These are phyloP conservation scores for Aspergillus felis DNA, from an alignment of 2,329 filamentous ascomycete genomes.

Conservation along the genomic window DNA sequence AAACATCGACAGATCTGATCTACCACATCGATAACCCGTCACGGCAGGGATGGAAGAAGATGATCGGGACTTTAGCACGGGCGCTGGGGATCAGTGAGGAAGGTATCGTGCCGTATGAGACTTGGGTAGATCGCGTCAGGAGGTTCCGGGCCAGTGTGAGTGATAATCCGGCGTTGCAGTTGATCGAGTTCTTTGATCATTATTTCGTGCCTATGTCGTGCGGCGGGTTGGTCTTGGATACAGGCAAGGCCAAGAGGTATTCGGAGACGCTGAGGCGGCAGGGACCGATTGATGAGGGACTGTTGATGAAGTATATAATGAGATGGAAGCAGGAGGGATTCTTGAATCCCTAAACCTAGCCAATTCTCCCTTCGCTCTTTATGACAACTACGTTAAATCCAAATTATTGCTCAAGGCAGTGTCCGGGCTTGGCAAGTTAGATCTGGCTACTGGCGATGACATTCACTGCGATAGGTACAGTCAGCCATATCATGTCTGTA, in stretches of 20 bases:
- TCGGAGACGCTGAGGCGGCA: conserved; percentile 21
- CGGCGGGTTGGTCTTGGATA: conserved; percentile 42
- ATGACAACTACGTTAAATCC: too few relatives aligned
- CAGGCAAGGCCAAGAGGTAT: conserved; percentile 30
- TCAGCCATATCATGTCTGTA: too few relatives aligned
- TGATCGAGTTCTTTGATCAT: conserved; percentile 28
- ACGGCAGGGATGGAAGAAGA: conserved; percentile 39
- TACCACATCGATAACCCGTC: conserved; percentile 48
- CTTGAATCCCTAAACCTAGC: not conserved
- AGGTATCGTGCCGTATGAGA: conserved; percentile 34
- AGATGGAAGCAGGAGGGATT: conserved; percentile 11
- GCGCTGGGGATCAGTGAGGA: conserved; percentile 28
- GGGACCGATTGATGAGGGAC: conserved; percentile 3
- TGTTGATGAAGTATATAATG: conserved; percentile 9
- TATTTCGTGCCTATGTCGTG: conserved; percentile 44
- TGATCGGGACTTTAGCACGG: conserved; percentile 28
- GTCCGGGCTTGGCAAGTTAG: too few relatives aligned
- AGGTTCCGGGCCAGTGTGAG: conserved; percentile 8
- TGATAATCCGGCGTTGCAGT: conserved; percentile 27
- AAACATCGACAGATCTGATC: conserved; percentile 26
- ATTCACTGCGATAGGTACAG: too few relatives aligned
- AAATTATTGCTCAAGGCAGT: too few relatives aligned
- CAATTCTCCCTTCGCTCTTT: too few relatives aligned
- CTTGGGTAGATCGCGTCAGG: conserved; percentile 39
- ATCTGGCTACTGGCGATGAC: too few relatives aligned